Conservation (phyloP, 163 green algal genomes). For the Volvox carteri region DNA sequence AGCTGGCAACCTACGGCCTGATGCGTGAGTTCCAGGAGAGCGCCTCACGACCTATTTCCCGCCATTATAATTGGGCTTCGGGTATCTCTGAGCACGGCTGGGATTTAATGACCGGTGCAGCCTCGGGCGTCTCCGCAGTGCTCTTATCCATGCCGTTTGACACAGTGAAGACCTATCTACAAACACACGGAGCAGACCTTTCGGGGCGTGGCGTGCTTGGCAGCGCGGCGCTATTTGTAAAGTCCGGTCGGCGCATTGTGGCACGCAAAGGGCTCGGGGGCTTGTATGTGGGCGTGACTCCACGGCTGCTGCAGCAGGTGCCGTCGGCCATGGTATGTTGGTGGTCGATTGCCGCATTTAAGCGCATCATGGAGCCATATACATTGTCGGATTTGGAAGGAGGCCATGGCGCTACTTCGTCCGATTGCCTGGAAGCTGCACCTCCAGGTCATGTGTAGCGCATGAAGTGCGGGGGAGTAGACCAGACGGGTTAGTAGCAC, state of each 20-base stretch:
- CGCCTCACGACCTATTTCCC: not conserved
- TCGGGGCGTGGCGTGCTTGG: slow-evolving; percentile 50
- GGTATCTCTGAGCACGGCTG: slow-evolving; percentile 48
- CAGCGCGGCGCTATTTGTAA: slow-evolving; percentile 60
- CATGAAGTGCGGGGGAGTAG: no score
- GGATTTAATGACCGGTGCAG: slow-evolving; percentile 75
- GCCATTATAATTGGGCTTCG: not conserved
- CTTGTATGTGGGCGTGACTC: slow-evolving; percentile 80
- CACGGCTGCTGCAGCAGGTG: slow-evolving; percentile 80
- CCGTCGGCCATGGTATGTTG: slow-evolving; percentile 84
- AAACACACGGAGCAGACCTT: slow-evolving; percentile 65
- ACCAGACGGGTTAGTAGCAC: no score
- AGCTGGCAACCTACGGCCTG: slow-evolving; percentile 67
- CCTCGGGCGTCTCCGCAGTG: slow-evolving; percentile 77
- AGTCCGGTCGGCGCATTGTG: slow-evolving; percentile 61
- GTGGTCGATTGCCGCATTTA: slow-evolving; percentile 74
- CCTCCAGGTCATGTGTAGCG: no score
- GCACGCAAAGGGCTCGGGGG: slow-evolving; percentile 61
- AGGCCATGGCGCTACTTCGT: not conserved
- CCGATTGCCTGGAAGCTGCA: not conserved
- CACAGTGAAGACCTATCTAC: slow-evolving; percentile 79
- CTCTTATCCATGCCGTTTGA: slow-evolving; percentile 84
- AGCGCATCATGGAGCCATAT: slow-evolving; percentile 68
- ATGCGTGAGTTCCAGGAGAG: slow-evolving; percentile 55
- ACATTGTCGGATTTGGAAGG: not conserved